phyloP scores from a whole-genome alignment of 768 basidiomycete genomes.

The Naganishia randhawae region DNA sequence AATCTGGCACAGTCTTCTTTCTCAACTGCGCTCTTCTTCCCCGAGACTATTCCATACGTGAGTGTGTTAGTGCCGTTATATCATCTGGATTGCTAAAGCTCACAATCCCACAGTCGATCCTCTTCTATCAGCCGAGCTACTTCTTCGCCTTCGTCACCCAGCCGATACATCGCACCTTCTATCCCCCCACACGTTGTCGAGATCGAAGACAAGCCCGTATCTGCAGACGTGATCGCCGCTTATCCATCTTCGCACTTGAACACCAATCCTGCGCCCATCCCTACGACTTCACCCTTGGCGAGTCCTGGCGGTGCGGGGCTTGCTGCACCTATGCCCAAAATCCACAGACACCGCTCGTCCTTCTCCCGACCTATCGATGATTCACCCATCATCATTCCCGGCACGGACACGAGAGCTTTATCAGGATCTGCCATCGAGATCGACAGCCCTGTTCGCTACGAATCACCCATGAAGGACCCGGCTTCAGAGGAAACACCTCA shows the following conservation, averaged over 20 bases:
- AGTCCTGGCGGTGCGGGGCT: slow-evolving; percentile 1
- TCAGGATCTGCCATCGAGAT: slow-evolving; percentile 12
- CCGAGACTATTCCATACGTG: slow-evolving; percentile 2
- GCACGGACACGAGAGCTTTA: neutral
- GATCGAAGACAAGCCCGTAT: slow-evolving; percentile 7
- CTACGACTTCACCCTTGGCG: neutral
- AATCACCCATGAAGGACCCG: neutral
- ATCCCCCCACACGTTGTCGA: slow-evolving; percentile 23
- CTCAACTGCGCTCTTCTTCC: neutral
- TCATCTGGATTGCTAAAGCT: neutral
- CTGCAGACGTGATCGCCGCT: slow-evolving; percentile 25
- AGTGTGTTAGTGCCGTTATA: neutral
- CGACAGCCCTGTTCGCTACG: neutral
- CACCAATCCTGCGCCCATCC: slow-evolving; percentile 24
- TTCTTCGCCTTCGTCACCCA: neutral
- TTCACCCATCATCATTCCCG: neutral
- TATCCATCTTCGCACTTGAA: slow-evolving; percentile 31
- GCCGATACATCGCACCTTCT: neutral
- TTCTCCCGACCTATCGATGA: slow-evolving; percentile 13
- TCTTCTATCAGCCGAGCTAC: slow-evolving; percentile 9
- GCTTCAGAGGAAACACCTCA: neutral
- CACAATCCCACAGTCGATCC: neutral
- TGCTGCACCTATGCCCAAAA: neutral
- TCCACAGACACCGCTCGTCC: neutral
- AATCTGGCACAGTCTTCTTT: neutral